Percentiles rank a stretch among this genome's conserved stretches.
These are phyloP conservation scores for Camelina sativa DNA, from an alignment of 345 rosid genomes.

Conservation along the genomic window DNA sequence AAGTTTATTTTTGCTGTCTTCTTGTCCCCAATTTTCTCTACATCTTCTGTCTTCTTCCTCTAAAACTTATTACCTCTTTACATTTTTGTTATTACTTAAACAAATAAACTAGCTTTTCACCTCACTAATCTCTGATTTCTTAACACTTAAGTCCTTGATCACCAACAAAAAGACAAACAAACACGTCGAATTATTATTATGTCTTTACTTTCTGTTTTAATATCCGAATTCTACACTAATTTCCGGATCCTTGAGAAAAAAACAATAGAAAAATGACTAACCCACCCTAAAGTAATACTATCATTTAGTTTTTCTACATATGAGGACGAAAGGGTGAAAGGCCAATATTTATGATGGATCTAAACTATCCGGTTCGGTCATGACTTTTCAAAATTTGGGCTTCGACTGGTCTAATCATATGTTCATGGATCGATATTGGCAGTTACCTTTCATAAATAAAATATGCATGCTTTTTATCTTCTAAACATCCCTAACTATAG, in stretches of 20 bases:
- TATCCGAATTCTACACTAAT: constrained; percentile 6
- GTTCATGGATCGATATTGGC: background rate
- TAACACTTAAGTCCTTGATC: constrained; percentile 19
- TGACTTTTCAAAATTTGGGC: constrained; percentile 19
- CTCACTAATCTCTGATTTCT: constrained; percentile 28
- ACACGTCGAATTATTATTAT: constrained; percentile 27
- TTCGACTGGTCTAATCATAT: constrained; percentile 5
- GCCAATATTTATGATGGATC: background rate
- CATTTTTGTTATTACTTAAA: constrained; percentile 30
- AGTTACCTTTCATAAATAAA: too few species aligned
- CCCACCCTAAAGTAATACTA: too few species aligned
- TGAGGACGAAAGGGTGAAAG: constrained; percentile 1
- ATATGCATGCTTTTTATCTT: constrained; percentile 7
- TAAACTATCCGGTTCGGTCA: constrained; percentile 1
- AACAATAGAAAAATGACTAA: background rate
- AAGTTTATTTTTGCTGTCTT: constrained; percentile 45
- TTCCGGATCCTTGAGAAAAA: background rate
- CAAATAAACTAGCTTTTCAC: constrained; percentile 16
- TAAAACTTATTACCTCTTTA: constrained; percentile 29
- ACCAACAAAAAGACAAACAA: constrained; percentile 36
- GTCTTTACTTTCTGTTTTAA: constrained; percentile 9
- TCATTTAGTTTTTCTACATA: background rate
- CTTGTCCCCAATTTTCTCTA: constrained; percentile 46
- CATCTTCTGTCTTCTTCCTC: constrained; percentile 45
- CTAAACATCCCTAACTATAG: background rate